Conservation (phyloP, 2,329 filamentous ascomycete species). For the Endothia cerciana region DNA sequence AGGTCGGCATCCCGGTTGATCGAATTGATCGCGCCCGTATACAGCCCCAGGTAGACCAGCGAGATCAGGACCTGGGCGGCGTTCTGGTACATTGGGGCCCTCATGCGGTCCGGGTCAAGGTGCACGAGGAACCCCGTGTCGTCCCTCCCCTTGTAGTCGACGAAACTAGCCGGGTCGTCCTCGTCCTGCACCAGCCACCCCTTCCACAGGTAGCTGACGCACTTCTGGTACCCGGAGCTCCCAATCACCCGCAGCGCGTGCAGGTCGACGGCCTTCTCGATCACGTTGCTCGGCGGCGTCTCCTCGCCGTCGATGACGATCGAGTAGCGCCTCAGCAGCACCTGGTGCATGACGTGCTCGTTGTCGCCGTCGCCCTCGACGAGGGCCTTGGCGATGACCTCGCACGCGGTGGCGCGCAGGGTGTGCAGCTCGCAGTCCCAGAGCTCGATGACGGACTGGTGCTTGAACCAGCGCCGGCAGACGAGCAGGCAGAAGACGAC, state of each 20-base stretch:
- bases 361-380: slow-evolving; percentile 86
- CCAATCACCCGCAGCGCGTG: slow-evolving; percentile 89
- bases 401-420: slow-evolving; percentile 79
- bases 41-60: slow-evolving; percentile 79
- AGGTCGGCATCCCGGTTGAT: slow-evolving; percentile 85
- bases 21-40: slow-evolving; percentile 90
- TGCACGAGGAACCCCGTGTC: slow-evolving; percentile 79
- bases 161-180: slow-evolving; percentile 83
- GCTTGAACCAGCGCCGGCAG: slow-evolving; percentile 73
- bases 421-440: slow-evolving; percentile 90
- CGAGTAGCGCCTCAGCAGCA: slow-evolving; percentile 88
- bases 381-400: slow-evolving; percentile 85
- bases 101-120: slow-evolving; percentile 92
- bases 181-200: slow-evolving; percentile 98
- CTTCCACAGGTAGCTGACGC: slow-evolving; percentile 88
- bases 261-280: slow-evolving; percentile 91
- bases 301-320: slow-evolving; percentile 73
- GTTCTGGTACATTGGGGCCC: slow-evolving; percentile 91
- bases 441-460: slow-evolving; percentile 78
- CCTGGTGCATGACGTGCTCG: slow-evolving; percentile 75
- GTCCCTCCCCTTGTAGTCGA: slow-evolving; percentile 83
- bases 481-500: slow-evolving; percentile 85
- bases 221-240: slow-evolving; percentile 94
- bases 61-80: slow-evolving; percentile 84
- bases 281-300: slow-evolving; percentile 79